Percentiles rank a stretch among this genome's conserved stretches.
These are phyloP conservation scores for Paraconiothyrium sp. DNA, from an alignment of 2,329 filamentous ascomycete species.

Conservation along the genomic window DNA sequence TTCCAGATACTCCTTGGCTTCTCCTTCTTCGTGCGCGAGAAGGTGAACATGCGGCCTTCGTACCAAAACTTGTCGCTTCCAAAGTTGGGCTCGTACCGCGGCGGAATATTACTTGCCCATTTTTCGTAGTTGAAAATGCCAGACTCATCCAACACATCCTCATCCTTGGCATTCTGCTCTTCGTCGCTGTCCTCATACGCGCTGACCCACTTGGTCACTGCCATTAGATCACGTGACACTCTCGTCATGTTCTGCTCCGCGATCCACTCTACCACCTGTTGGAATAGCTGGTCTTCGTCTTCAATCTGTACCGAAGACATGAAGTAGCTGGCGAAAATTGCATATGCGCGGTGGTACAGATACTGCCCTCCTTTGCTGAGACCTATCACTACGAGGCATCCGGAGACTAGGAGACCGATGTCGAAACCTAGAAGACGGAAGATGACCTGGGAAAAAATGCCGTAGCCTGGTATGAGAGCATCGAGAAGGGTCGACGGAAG, in stretches of 20 bases:
- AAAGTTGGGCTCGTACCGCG: slow-evolving; percentile 60
- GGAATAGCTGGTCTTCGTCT: slow-evolving; percentile 56
- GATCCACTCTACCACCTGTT: slow-evolving; percentile 56
- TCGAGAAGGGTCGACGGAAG: slow-evolving; percentile 60
- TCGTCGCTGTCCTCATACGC: slow-evolving; percentile 47
- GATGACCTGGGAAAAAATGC: slow-evolving; percentile 56
- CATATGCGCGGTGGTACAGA: slow-evolving; percentile 32
- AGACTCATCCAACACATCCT: slow-evolving; percentile 49
- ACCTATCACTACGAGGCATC: slow-evolving; percentile 55
- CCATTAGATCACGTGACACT: slow-evolving; percentile 50
- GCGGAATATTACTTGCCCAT: slow-evolving; percentile 59
- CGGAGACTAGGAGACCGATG: slow-evolving; percentile 57
- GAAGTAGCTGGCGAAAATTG: slow-evolving; percentile 47
- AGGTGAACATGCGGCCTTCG: slow-evolving; percentile 52
- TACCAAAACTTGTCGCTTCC: slow-evolving; percentile 57
- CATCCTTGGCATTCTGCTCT: slow-evolving; percentile 44
- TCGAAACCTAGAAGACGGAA: slow-evolving; percentile 57
- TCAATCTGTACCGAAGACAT: slow-evolving; percentile 57
- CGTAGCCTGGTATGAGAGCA: slow-evolving; percentile 61
- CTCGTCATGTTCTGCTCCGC: slow-evolving; percentile 52
- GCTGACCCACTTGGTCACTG: slow-evolving; percentile 50
- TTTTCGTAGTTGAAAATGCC: slow-evolving; percentile 61
- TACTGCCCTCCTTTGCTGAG: slow-evolving; percentile 44
- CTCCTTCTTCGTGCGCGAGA: slow-evolving; percentile 51
- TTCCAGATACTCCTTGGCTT: slow-evolving; percentile 31